Conservation (phyloP, 1,284 basidiomycete species). For the Boletus sp. region DNA sequence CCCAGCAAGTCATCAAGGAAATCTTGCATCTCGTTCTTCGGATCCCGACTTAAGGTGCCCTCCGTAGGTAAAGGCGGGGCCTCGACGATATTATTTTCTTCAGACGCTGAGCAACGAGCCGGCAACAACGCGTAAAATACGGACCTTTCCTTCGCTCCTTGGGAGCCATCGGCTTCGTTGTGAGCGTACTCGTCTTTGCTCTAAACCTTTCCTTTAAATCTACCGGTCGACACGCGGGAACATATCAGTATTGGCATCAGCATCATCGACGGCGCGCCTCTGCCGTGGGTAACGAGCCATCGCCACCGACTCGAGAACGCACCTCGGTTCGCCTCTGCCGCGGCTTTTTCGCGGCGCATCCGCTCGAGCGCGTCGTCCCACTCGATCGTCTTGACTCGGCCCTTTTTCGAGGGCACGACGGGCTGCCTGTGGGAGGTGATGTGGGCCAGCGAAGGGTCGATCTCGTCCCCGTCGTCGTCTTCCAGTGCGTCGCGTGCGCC, state of each 20-base stretch:
- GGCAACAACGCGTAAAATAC: slow-evolving; percentile 6
- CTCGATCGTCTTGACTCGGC: slow-evolving; percentile 56
- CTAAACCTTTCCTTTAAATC: slow-evolving; percentile 67
- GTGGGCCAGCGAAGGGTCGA: slow-evolving; percentile 57
- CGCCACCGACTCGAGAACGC: slow-evolving; percentile 10
- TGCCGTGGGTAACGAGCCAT: background rate
- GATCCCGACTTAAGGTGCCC: slow-evolving; percentile 41
- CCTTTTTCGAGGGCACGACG: slow-evolving; percentile 45
- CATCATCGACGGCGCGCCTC: background rate
- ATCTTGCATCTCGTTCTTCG: slow-evolving; percentile 63
- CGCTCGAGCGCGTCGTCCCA: slow-evolving; percentile 65
- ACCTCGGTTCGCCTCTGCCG: slow-evolving; percentile 73
- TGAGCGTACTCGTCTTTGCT: slow-evolving; percentile 52
- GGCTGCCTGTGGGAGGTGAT: slow-evolving; percentile 36
- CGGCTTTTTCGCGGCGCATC: slow-evolving; percentile 62
- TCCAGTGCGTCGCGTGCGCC: slow-evolving; percentile 18
- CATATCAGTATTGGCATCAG: background rate
- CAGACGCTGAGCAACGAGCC: slow-evolving; percentile 7
- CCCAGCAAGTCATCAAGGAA: slow-evolving; percentile 66
- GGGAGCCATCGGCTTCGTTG: slow-evolving; percentile 34
- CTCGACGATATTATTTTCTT: slow-evolving; percentile 38
- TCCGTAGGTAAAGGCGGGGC: slow-evolving; percentile 53
- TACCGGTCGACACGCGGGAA: slow-evolving; percentile 27
- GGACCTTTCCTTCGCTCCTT: slow-evolving; percentile 37
- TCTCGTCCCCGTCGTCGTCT: slow-evolving; percentile 52